Conservation (phyloP, 495 filamentous ascomycete species). For the Talaromyces ruber region DNA sequence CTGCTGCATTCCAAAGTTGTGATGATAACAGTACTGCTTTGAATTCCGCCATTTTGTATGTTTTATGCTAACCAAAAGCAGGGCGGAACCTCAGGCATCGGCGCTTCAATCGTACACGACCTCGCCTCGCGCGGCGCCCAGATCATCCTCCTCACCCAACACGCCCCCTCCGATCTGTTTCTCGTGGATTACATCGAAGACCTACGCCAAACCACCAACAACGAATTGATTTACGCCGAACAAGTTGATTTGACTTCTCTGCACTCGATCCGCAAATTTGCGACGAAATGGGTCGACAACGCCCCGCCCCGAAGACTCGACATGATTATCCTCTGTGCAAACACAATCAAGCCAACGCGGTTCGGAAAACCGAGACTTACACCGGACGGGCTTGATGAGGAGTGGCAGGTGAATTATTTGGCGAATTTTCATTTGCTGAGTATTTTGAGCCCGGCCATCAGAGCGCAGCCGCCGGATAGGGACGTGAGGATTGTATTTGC, state of each 20-base stretch:
- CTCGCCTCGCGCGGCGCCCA: constrained; percentile 83
- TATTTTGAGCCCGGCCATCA: constrained; percentile 78
- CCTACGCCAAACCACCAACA: constrained; percentile 67
- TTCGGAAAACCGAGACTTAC: constrained; percentile 46
- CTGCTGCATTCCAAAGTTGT: constrained; percentile 88
- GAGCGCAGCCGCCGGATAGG: constrained; percentile 84
- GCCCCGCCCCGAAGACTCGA: constrained; percentile 84
- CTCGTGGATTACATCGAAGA: constrained; percentile 88
- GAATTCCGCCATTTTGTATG: no score
- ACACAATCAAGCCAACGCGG: constrained; percentile 56
- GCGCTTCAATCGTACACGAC: constrained; percentile 60
- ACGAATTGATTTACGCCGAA: constrained; percentile 89
- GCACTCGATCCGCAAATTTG: constrained; percentile 82
- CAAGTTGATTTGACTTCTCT: constrained; percentile 83
- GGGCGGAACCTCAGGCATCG: constrained; percentile 93
- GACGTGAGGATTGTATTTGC: constrained; percentile 84
- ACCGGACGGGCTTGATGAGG: constrained; percentile 72
- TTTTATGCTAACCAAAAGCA: no score
- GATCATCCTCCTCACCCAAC: constrained; percentile 79
- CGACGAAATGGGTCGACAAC: constrained; percentile 99
- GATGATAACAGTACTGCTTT: constrained; percentile 88
- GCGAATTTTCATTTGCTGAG: constrained; percentile 91
- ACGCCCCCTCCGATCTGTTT: constrained; percentile 73
- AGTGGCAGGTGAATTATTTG: constrained; percentile 92
- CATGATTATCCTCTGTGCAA: constrained; percentile 82